Evolutionary conservation across 1,139 yeast species (phyloP), one percentile per base, ranked within the genome.

Genomic region (Wickerhamomyces sp.): DNA sequence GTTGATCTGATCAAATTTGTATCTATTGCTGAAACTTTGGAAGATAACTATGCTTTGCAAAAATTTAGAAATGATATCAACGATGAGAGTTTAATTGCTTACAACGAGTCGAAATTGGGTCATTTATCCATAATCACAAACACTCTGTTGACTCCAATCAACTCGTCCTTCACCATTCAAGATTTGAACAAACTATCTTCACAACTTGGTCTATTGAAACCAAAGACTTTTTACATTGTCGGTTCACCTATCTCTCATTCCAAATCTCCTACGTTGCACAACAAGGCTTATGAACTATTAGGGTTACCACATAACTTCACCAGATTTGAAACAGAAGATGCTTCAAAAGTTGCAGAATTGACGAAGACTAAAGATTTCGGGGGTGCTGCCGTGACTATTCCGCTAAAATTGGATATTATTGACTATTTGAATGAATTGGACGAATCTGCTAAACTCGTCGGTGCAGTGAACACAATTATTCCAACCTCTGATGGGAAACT

Each of bases 321-420:
- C 24, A 67, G 70, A 43, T 77, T 75, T 55, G 96, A 89, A 58
- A 75, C 95, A 3, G 62, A 62, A 12, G 73, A 73, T 50, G 87
- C 85, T 11, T 57, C 58, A 3, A 70, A 68, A 35, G 74, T 71
- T 22, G 59, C 62, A 20, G 62, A 69, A 18, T 68, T 85, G 44
- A 69, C 72, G 23, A 57, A 62, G 25, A 55, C 61, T 16, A 49
- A 63, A 3, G 57, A 64, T 25, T 82, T 88, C 53, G 97, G 96
- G 30, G 97, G 97, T 14, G 76, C 84, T 45, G 89, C 95, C 2
- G 85, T 89, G 9, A 89, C 97, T 2, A 88, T 89, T 58, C 97
- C 97, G 10, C 66, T 88, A 52, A 89, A 89, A 57, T 58, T 85
- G 38, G 93, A 82, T 42, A 80, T 88, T 48, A 78, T 83, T 64